These are phyloP conservation scores for Lentinula sp. DNA, from an alignment of 768 basidiomycete species.

Conservation along the genomic window DNA sequence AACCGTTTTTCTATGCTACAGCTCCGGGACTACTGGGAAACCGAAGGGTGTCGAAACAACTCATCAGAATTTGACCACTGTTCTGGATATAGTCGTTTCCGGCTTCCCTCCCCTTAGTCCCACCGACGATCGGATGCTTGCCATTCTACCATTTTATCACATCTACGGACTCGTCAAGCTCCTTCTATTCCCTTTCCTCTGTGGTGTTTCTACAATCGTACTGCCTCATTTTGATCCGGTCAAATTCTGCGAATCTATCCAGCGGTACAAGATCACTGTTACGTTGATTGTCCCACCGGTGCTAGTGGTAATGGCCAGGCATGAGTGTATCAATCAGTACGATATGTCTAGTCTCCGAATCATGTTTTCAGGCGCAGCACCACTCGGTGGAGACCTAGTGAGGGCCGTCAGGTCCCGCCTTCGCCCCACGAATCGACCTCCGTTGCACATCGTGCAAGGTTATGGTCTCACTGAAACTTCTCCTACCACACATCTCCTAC, in stretches of 20 bases:
- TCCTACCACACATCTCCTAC: slow-evolving; percentile 58
- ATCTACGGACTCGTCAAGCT: slow-evolving; percentile 51
- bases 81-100: slow-evolving; percentile 43
- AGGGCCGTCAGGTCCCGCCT: slow-evolving; percentile 29
- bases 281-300: slow-evolving; percentile 76
- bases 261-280: slow-evolving; percentile 55
- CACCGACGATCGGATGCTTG: slow-evolving; percentile 47
- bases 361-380: slow-evolving; percentile 76
- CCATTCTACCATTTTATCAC: slow-evolving; percentile 57
- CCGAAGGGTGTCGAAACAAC: slow-evolving; percentile 65
- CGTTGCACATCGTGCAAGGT: slow-evolving; percentile 23
- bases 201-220: slow-evolving; percentile 47
- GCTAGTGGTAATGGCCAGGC: slow-evolving; percentile 66
- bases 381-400: slow-evolving; percentile 60
- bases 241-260: slow-evolving; percentile 58
- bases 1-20: slow-evolving; percentile 61
- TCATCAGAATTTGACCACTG: slow-evolving; percentile 60
- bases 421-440: slow-evolving; percentile 8
- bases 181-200: slow-evolving; percentile 49
- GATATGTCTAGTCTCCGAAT: slow-evolving; percentile 54
- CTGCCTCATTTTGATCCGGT: slow-evolving; percentile 69
- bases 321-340: slow-evolving; percentile 65
- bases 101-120: slow-evolving; percentile 35
- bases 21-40: slow-evolving; percentile 64
- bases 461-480: slow-evolving; percentile 84